Evolutionary conservation across 306 rosid species (phyloP).

Genomic region (Gleditsia sinensis): DNA sequence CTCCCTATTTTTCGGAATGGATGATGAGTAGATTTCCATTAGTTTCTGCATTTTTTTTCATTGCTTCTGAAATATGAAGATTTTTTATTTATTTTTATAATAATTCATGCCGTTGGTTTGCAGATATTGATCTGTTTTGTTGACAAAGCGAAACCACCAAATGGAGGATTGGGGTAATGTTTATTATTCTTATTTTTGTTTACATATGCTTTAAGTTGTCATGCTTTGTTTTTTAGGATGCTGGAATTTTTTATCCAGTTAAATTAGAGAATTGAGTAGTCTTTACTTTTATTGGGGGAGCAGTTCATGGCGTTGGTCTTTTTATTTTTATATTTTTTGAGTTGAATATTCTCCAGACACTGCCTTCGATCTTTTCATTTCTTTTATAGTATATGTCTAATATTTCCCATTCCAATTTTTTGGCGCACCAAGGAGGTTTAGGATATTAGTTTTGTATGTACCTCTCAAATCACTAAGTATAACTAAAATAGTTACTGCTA

Average conservation of each 20-base stretch:
- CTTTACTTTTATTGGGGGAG: background rate
- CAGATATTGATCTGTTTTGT: conserved; percentile 11
- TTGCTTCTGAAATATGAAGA: conserved; percentile 9
- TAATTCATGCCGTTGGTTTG: conserved; percentile 18
- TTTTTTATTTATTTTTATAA: background rate
- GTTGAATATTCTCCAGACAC: background rate
- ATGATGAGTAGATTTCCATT: background rate
- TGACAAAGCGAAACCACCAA: conserved; percentile 12
- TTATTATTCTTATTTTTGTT: background rate
- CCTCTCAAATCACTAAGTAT: background rate
- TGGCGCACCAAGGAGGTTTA: no score
- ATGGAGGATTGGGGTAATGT: conserved; percentile 85
- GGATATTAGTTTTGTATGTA: conserved; percentile 3
- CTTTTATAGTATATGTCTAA: background rate
- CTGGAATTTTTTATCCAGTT: background rate
- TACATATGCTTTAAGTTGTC: background rate
- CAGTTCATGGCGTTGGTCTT: background rate
- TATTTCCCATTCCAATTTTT: background rate
- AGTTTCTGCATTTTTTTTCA: background rate
- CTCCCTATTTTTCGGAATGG: background rate
- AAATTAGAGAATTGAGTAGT: background rate
- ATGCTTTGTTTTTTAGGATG: background rate
- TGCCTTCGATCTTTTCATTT: conserved; percentile 2
- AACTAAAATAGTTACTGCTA: background rate
- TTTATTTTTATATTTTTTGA: background rate